Evolutionary conservation across 768 basidiomycete genomes (phyloP).

Genomic region (Lanmaoa pseudosensibilis): DNA sequence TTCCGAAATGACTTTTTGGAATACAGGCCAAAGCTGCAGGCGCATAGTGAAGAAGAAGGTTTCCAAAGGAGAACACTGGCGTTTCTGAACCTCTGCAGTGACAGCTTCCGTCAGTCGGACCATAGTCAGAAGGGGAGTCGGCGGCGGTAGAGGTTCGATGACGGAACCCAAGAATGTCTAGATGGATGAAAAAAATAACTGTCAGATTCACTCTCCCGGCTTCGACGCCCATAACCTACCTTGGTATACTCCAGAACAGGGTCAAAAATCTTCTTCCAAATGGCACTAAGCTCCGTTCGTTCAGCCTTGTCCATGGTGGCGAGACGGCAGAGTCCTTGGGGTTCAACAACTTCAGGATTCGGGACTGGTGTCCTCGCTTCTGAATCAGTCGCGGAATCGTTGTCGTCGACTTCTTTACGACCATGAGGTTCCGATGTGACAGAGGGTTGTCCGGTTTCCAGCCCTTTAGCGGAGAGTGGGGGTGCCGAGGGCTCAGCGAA

Average conservation of each 20-base stretch:
- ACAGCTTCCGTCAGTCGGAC: conserved; percentile 87
- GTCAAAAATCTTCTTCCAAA: conserved; percentile 94
- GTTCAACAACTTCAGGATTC: conserved; percentile 29
- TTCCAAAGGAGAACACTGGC: conserved; percentile 79
- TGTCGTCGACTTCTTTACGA: conserved; percentile 37
- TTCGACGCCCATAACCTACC: conserved; percentile 39
- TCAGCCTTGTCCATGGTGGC: conserved; percentile 54
- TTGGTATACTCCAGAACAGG: conserved; percentile 86
- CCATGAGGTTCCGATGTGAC: conserved; percentile 44
- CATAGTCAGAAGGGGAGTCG: conserved; percentile 82
- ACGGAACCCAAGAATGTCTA: conserved; percentile 69
- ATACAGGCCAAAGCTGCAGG: conserved; percentile 89
- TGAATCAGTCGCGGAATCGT: conserved; percentile 47
- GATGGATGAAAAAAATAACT: not conserved
- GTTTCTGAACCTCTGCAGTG: conserved; percentile 69
- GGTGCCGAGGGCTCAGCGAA: conserved; percentile 32
- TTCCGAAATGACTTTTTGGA: conserved; percentile 85
- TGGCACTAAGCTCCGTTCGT: conserved; percentile 53
- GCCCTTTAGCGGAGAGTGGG: conserved; percentile 36
- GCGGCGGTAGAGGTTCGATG: conserved; percentile 72
- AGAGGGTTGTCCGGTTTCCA: conserved; percentile 36
- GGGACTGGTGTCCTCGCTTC: conserved; percentile 44
- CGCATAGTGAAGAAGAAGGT: conserved; percentile 78
- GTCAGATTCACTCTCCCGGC: not conserved
- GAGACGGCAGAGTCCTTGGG: conserved; percentile 27